Base-by-base conservation (phyloP, 2,329 filamentous ascomycete species). In the Alternaria burnsii region DNA sequence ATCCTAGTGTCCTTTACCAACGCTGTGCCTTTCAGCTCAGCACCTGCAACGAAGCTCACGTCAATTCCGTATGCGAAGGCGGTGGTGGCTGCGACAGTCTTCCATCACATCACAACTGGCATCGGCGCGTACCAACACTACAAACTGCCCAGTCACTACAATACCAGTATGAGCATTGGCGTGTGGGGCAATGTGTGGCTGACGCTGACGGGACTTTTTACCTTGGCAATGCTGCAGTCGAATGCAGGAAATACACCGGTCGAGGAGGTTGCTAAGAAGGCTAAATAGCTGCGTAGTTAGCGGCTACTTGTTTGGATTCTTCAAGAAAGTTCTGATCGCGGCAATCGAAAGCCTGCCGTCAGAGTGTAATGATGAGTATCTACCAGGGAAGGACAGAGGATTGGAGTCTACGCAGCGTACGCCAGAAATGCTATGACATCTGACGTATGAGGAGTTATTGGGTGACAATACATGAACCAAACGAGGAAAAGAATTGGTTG, bases 111-210 rank as follows among this genome's bases (percentile, higher is more conserved):
- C 11, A 62, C 68, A 3, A 72, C 68, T 8, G 70, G 67, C 1
- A 53, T 67, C 20, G 70, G 70, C 5, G 68, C 70, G 12, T 72
- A 66, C 18, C 65, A 72, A 61, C 70, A 72, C 53, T 72, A 72
- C 40, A 71, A 65, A 50, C 36, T 72, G 14, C 68, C 66, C 11
- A 69, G 53, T 18, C 70, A 72, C 48, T 70, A 71, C 28, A 72
- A 72, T 24, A 67, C 64, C 0, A 67, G 65, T 36, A 72, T 72
- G 70, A 63, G 58, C 0, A 69, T 72, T 61, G 70, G 70, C 0
- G 70, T 70, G 4, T 72, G 70, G 70, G 70, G 67, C 0, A 72
- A 72, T 48, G 65, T 71, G 22, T 72, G 68, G 68, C 61, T 72
- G 62, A 64, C 64, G 5, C 24, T 69, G 12, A 65, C 67, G 14